Evolutionary conservation across 2,329 filamentous ascomycete genomes (phyloP), one percentile per base, ranked within the genome.

Genomic region (Tolypocladium guangdongense): DNA sequence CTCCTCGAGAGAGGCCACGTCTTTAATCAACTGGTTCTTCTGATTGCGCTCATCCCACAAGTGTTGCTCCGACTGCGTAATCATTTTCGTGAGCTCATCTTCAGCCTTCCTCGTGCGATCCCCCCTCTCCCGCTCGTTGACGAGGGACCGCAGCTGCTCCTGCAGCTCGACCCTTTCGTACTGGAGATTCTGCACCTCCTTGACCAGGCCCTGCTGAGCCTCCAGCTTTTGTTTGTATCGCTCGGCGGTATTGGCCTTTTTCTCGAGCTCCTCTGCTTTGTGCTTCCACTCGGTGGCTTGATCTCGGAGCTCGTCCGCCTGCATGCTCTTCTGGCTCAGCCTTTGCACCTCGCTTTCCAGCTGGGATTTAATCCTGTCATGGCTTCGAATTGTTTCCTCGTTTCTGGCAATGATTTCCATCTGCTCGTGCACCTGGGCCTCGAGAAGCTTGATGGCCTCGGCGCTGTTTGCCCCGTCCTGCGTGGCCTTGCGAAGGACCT

Each of bases 381-480:
- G 63, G 27, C 60, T 64, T 12, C 69, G 66, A 49, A 72, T 71
- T n/a, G 56, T 59, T 65, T 91, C 87, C 59, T 89, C 80, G 27
- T 75, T 78, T 36, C 64, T 63, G 39, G 83, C 82, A 62, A 91
- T 90, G 50, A 89, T 74, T 54, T 85, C 78, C 65, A 88, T 84
- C 61, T 87, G 83, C 60, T 89, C 82, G 41, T 79, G 78, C 27
- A 85, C 71, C 58, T 78, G 78, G 45, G 72, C 70, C 59, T 84
- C 74, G 59, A 86, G 70, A 55, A 75, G 68, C 68, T 73, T 72
- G 57, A 82, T 76, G 50, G 76, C 70, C 52, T 77, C 73, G 24
- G 71, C 76, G 64, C 71, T 79, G 66, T 72, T 73, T 66, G 73
- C 69, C 64, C 81, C 71, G 71, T 80, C 69, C 67, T 74, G 59